Percentiles rank a stretch among this genome's conserved stretches.
These are phyloP conservation scores for Linum tenue DNA, from an alignment of 345 rosid species.

Conservation along the genomic window DNA sequence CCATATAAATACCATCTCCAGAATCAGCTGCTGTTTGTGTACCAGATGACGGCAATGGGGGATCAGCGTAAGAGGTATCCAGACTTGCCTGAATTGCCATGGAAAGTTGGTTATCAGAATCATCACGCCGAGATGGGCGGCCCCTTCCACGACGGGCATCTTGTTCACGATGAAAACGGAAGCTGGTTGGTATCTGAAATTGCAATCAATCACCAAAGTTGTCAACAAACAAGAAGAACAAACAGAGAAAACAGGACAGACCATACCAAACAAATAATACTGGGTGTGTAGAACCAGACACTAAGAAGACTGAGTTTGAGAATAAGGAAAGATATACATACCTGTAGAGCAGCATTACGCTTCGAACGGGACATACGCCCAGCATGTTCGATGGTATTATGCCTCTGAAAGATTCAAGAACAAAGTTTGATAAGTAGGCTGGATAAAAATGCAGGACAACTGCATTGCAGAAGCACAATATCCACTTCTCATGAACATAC, in stretches of 20 bases:
- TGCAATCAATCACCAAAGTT: neutral
- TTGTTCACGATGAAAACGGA: conserved; percentile 13
- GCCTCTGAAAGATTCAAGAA: conserved; percentile 15
- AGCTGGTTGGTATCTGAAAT: conserved; percentile 18
- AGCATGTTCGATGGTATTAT: conserved; percentile 19
- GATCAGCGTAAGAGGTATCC: conserved; percentile 8
- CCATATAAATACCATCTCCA: neutral
- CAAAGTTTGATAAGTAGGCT: neutral
- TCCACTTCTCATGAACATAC: neutral
- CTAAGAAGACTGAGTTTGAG: neutral
- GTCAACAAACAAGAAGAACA: neutral
- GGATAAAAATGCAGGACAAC: neutral
- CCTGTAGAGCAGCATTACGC: conserved; percentile 20
- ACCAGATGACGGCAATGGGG: neutral
- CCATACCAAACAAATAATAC: neutral
- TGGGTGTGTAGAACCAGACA: neutral
- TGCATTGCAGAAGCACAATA: neutral
- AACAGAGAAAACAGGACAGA: too few species aligned
- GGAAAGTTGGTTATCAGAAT: conserved; percentile 9
- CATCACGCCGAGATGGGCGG: neutral
- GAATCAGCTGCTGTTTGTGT: neutral
- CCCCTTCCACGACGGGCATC: conserved; percentile 10
- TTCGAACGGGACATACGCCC: conserved; percentile 19
- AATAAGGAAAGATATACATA: conserved; percentile 5
- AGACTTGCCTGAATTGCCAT: conserved; percentile 13